phyloP scores from a whole-genome alignment of 2,329 filamentous ascomycete genomes.

The Apiospora marii region DNA sequence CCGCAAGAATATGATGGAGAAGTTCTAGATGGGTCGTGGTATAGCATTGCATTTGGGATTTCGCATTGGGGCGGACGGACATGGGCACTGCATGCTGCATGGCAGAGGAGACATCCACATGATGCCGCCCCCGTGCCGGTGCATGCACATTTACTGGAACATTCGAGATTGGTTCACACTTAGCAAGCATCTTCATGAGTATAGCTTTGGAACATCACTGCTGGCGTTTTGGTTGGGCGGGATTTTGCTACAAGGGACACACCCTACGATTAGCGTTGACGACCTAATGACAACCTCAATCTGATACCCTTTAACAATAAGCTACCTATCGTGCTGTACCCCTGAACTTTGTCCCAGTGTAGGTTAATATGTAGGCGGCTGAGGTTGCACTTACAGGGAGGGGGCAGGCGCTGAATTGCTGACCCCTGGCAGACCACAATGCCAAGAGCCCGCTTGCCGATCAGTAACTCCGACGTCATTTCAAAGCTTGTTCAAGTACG shows the following conservation, averaged over 20 bases:
- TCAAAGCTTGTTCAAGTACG: neutral
- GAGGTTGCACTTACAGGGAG: neutral
- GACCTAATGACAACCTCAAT: neutral
- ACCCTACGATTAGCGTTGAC: constrained; percentile 1
- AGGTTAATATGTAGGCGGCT: neutral
- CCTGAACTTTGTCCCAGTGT: neutral
- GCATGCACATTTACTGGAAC: neutral
- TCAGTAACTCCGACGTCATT: constrained; percentile 5
- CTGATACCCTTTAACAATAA: neutral
- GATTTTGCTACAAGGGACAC: constrained; percentile 4
- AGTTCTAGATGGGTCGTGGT: constrained; percentile 49
- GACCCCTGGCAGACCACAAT: neutral
- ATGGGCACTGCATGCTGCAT: neutral
- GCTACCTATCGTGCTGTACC: neutral
- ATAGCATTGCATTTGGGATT: neutral
- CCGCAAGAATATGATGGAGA: constrained; percentile 85
- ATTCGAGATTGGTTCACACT: constrained; percentile 2
- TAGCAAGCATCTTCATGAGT: neutral
- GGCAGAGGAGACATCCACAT: neutral
- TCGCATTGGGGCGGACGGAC: neutral
- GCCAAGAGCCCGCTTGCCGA: neutral
- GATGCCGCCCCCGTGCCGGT: neutral
- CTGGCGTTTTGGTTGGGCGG: neutral
- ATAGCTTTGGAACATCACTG: neutral
- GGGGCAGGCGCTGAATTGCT: neutral